Percentiles rank a stretch among this genome's conserved stretches.
Conservation (phyloP, 78 protist genomes). For the Protostelium mycophagum region DNA sequence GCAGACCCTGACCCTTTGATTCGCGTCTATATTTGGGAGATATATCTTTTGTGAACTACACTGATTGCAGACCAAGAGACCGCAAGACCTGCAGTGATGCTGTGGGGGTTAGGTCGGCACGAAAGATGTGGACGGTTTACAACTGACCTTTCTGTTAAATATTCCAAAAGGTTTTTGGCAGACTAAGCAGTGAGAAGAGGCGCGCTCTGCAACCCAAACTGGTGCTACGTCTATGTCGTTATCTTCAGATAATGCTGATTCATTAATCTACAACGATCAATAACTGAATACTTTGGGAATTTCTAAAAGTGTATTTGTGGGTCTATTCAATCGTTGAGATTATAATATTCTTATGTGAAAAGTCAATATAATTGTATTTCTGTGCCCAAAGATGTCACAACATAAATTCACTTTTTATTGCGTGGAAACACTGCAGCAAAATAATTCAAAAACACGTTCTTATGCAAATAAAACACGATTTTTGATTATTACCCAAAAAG, state of each 20-base stretch:
- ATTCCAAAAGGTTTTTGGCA: background rate
- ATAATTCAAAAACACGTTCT: too few relatives aligned
- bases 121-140: background rate
- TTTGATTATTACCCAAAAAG: too few relatives aligned
- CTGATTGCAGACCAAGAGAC: background rate
- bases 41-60: background rate
- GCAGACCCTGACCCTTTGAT: background rate
- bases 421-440: too few relatives aligned
- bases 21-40: background rate
- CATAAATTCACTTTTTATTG: too few relatives aligned
- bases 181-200: background rate
- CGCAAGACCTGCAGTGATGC: background rate
- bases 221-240: background rate
- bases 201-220: background rate
- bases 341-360: too few relatives aligned
- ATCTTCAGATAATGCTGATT: background rate
- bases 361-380: too few relatives aligned
- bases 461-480: too few relatives aligned
- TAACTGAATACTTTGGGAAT: too few relatives aligned
- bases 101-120: background rate
- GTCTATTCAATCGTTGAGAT: too few relatives aligned
- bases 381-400: too few relatives aligned
- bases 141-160: background rate
- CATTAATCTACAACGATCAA: too few relatives aligned
- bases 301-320: too few relatives aligned